Evolutionary conservation across 768 basidiomycete genomes (phyloP).

Genomic region (Kwoniella mangroviensis): DNA sequence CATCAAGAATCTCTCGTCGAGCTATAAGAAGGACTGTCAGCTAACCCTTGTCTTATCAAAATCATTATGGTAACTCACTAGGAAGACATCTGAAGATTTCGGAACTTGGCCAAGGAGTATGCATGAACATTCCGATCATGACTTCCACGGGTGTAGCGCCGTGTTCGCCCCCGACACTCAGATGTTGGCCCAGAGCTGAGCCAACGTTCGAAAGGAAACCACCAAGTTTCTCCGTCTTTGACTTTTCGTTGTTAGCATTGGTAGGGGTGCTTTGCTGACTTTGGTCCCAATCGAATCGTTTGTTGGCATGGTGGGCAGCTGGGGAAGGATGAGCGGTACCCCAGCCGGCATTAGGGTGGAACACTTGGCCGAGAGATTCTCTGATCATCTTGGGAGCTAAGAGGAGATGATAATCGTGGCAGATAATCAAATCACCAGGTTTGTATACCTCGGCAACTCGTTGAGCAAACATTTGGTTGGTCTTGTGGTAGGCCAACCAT

Average conservation of each 20-base stretch:
- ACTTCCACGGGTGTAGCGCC: conserved; percentile 64
- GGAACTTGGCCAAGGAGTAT: conserved; percentile 96
- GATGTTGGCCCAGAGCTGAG: conserved; percentile 39
- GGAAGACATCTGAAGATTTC: conserved; percentile 95
- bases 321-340: conserved; percentile 39
- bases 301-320: conserved; percentile 32
- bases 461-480: conserved; percentile 84
- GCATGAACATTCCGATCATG: conserved; percentile 88
- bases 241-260: conserved; percentile 7
- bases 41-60: background rate
- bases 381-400: conserved; percentile 86
- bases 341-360: conserved; percentile 31
- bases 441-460: conserved; percentile 76
- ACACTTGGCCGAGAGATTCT: conserved; percentile 62
- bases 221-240: conserved; percentile 25
- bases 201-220: conserved; percentile 49
- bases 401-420: conserved; percentile 92
- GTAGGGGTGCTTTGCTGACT: conserved; percentile 20
- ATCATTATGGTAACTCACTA: conserved; percentile 63
- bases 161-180: conserved; percentile 29
- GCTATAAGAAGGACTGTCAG: conserved; percentile 58
- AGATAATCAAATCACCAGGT: conserved; percentile 81
- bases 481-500: conserved; percentile 79
- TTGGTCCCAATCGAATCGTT: conserved; percentile 48
- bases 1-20: conserved; percentile 91